phyloP scores from a whole-genome alignment of 805 yeast species.

The Ogataea nonfermentans region DNA sequence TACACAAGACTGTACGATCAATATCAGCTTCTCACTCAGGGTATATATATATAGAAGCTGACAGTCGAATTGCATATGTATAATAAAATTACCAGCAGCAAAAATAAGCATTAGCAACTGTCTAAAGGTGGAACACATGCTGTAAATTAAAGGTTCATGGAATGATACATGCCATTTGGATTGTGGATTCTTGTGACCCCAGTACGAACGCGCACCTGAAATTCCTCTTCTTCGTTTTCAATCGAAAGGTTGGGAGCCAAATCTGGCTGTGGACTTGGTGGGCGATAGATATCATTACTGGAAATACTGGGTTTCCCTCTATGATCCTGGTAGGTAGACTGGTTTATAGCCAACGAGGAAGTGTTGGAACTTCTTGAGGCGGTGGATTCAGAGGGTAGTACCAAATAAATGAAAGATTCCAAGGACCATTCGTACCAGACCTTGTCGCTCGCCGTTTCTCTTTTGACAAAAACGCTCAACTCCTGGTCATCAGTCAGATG shows the following conservation, averaged over 20 bases:
- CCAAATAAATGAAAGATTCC: constrained; percentile 47
- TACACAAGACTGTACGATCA: constrained; percentile 94
- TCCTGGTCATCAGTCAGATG: constrained; percentile 53
- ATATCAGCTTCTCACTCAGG: constrained; percentile 91
- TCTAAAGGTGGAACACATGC: background rate
- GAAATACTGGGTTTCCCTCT: constrained; percentile 8
- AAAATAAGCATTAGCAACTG: background rate
- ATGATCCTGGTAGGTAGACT: background rate
- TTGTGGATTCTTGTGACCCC: constrained; percentile 42
- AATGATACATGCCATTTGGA: constrained; percentile 34
- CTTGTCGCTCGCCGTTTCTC: constrained; percentile 40
- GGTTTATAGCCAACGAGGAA: constrained; percentile 2
- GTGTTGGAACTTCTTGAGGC: constrained; percentile 15
- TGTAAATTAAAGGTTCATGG: constrained; percentile 21
- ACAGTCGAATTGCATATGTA: constrained; percentile 7
- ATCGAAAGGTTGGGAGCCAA: background rate
- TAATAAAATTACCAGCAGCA: background rate
- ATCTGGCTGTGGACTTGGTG: no score
- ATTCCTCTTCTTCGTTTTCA: constrained; percentile 30
- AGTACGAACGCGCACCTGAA: constrained; percentile 43
- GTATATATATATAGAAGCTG: constrained; percentile 64
- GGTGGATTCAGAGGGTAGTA: constrained; percentile 22
- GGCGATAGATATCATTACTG: constrained; percentile 14
- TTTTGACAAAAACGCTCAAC: constrained; percentile 48
- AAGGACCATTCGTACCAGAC: constrained; percentile 72